Evolutionary conservation across 2,329 filamentous ascomycete genomes (phyloP), one percentile per base, ranked within the genome.

Genomic region (Chrysoporthe puriensis): DNA sequence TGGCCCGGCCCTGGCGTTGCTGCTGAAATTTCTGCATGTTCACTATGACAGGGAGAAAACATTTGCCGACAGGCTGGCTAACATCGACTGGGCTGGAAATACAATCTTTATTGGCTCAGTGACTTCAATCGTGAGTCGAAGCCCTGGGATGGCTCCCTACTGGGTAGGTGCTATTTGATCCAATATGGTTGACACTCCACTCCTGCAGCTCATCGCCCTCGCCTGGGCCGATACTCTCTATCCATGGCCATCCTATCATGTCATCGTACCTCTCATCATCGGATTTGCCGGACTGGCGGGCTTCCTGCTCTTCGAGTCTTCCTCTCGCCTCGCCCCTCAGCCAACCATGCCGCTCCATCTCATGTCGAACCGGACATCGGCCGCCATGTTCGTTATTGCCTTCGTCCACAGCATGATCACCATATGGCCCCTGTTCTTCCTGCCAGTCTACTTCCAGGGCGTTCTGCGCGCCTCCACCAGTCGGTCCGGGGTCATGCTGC

Each of bases 331-430:
- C 13, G 26, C 26, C 16, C 40, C 42, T 1, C 70, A 80, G 43
- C 73, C 77, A 0, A 77, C 79, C 32, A 80, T 84, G 70, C 82
- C 82, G 0, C 73, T 77, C 3, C 73, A 74, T 21, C 75, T 85
- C 26, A 84, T 85, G 73, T 71, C 71, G 1, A 81, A 56, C 52
- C 52, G 26, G 14, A 56, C 48, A 7, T 50, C 48, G 26, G 5
- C 48, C n/a, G 8, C n/a, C 48, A 5, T 21, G 7, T 50, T 50
- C 48, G 18, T 50, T 2, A 7, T 50, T 18, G 26, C 48, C 1
- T 50, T 50, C 13, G 8, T 50, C n/a, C 48, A 50, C 48, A 9
- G n/a, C n/a, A 3, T 50, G 4, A 11, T 13, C 48, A 26, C 7
- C n/a, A 26, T 50, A 21, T 50, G 48, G 48, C n/a, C 8, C 2